These are phyloP conservation scores for Maudiozyma saulgeensis DNA, from an alignment of 805 yeast genomes.

Conservation along the genomic window DNA sequence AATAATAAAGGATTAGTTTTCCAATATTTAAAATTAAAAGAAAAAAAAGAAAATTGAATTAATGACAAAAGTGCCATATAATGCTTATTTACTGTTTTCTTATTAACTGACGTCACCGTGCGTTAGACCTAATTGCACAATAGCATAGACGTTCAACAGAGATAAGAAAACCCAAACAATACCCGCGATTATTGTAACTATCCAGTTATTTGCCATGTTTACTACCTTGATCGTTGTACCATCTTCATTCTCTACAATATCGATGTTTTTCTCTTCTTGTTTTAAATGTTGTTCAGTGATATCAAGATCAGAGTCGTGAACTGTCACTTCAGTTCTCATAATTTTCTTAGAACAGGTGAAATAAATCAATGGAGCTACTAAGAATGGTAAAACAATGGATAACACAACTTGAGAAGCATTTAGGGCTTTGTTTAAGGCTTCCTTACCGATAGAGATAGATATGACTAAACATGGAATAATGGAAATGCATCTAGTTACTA, in stretches of 20 bases:
- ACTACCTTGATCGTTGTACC: slow-evolving; percentile 24
- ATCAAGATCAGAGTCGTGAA: slow-evolving; percentile 3
- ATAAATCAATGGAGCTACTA: slow-evolving; percentile 76
- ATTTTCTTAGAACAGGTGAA: slow-evolving; percentile 62
- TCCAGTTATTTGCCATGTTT: slow-evolving; percentile 56
- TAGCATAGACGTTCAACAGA: slow-evolving; percentile 58
- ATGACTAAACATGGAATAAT: slow-evolving; percentile 74
- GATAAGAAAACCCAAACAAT: slow-evolving; percentile 64
- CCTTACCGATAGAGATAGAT: slow-evolving; percentile 60
- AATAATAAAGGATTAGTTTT: no score
- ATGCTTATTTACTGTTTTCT: no score
- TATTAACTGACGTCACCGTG: slow-evolving; percentile 18
- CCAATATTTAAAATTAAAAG: no score
- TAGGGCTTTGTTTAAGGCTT: slow-evolving; percentile 61
- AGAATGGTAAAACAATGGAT: slow-evolving; percentile 72
- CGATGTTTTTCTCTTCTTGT: slow-evolving; percentile 3
- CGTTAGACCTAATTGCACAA: slow-evolving; percentile 33
- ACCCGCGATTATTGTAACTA: slow-evolving; percentile 42
- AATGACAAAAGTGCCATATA: no score
- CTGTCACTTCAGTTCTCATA: slow-evolving; percentile 50
- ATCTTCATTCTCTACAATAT: slow-evolving; percentile 10
- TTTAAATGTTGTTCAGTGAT: background rate
- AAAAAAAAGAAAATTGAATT: no score
- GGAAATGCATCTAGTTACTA: slow-evolving; percentile 68
- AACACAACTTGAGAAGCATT: slow-evolving; percentile 82